Evolutionary conservation across 805 yeast genomes (phyloP).

Genomic region (Blastobotrys attinorum): DNA sequence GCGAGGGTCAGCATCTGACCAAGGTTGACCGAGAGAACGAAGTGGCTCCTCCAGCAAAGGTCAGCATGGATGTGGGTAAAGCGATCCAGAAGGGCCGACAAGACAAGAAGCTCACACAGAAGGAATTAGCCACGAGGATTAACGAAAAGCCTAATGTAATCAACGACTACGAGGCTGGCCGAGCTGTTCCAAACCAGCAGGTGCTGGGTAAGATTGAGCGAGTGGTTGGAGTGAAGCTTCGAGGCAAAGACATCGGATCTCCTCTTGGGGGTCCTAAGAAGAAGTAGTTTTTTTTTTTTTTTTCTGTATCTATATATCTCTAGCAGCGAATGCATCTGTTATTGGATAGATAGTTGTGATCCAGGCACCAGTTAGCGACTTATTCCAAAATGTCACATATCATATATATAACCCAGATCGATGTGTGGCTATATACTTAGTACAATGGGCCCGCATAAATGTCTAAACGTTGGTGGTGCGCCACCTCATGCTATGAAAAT

Average conservation of each 20-base stretch:
- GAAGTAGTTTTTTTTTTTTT: conserved; percentile 18
- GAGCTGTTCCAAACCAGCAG: conserved; percentile 96
- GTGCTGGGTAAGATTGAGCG: conserved; percentile 86
- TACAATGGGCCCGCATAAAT: too few relatives aligned
- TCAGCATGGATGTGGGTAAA: conserved; percentile 78
- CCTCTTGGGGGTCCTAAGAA: conserved; percentile 53
- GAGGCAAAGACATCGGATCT: conserved; percentile 93
- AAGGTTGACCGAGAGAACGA: conserved; percentile 91
- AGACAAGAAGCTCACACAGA: conserved; percentile 84
- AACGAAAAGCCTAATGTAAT: conserved; percentile 94
- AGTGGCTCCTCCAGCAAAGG: conserved; percentile 84
- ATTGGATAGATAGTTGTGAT: too few relatives aligned
- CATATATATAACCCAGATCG: too few relatives aligned
- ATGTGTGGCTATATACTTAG: too few relatives aligned
- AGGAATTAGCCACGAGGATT: conserved; percentile 90
- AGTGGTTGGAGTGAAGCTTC: conserved; percentile 85
- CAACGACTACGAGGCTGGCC: conserved; percentile 94
- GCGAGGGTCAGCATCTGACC: conserved; percentile 93
- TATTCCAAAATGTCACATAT: too few relatives aligned
- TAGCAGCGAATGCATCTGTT: too few relatives aligned
- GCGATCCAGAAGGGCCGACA: conserved; percentile 79
- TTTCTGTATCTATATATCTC: not conserved
- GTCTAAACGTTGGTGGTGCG: too few relatives aligned
- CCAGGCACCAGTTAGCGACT: too few relatives aligned
- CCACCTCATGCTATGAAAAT: too few relatives aligned